Evolutionary conservation across 2,329 filamentous ascomycete species (phyloP).

Genomic region (Beauveria australis): DNA sequence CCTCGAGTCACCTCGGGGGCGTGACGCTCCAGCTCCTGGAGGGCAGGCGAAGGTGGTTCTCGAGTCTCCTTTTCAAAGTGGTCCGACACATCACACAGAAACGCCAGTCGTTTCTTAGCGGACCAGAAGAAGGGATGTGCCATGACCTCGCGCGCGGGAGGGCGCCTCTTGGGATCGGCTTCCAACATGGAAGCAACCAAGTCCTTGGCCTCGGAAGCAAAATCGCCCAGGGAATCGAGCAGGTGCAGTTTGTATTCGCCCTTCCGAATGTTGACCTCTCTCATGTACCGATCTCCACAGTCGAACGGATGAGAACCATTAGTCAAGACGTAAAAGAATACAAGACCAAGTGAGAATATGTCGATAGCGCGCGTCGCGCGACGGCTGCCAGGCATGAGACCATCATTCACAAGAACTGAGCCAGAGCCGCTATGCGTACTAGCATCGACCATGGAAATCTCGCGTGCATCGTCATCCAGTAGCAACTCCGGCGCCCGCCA

Average conservation of each 20-base stretch:
- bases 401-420: constrained; percentile 47
- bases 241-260: constrained; percentile 65
- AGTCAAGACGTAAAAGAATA: constrained; percentile 99
- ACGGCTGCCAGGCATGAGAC: constrained; percentile 51
- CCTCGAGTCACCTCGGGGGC: constrained; percentile 48
- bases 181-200: constrained; percentile 73
- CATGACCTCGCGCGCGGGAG: constrained; percentile 71
- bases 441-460: constrained; percentile 37
- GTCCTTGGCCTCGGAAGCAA: constrained; percentile 78
- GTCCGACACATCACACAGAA: constrained; percentile 94
- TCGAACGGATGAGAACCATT: constrained; percentile 90
- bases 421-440: constrained; percentile 55
- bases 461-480: constrained; percentile 63
- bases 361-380: constrained; percentile 93
- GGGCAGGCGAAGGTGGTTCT: constrained; percentile 65
- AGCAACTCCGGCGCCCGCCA: constrained; percentile 96
- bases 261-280: constrained; percentile 95
- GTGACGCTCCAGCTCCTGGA: constrained; percentile 50
- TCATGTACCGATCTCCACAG: constrained; percentile 87
- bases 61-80: constrained; percentile 90
- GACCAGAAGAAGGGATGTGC: constrained; percentile 97
- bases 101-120: constrained; percentile 76
- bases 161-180: constrained; percentile 47
- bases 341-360: constrained; percentile 91
- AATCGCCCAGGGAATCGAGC: constrained; percentile 70